These are phyloP conservation scores for Austroboletus novae-zelandiae DNA, from an alignment of 1,284 basidiomycete genomes.

Conservation along the genomic window DNA sequence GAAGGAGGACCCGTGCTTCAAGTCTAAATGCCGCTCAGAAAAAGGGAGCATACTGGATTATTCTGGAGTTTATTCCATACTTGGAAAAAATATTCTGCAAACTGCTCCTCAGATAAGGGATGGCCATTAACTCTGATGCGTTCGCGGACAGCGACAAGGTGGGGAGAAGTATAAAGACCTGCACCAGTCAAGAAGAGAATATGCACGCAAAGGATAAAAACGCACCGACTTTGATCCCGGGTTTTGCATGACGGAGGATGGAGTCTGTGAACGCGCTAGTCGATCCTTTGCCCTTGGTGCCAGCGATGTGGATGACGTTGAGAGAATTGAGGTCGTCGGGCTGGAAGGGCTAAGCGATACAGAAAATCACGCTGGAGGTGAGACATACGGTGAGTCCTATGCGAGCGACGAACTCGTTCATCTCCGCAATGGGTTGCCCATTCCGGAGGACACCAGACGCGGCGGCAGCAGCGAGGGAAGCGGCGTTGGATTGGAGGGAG, in stretches of 20 bases:
- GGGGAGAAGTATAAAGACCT: slow-evolving; percentile 97
- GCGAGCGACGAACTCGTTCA: slow-evolving; percentile 84
- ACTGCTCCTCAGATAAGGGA: slow-evolving; percentile 86
- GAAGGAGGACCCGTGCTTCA: neutral
- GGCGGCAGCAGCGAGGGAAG: slow-evolving; percentile 81
- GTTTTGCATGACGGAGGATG: slow-evolving; percentile 61
- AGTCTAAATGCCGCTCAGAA: neutral
- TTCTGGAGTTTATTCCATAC: slow-evolving; percentile 88
- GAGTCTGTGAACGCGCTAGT: slow-evolving; percentile 91
- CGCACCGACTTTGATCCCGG: slow-evolving; percentile 72
- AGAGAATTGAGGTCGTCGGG: slow-evolving; percentile 78
- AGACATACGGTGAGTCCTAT: slow-evolving; percentile 79
- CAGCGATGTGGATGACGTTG: slow-evolving; percentile 96
- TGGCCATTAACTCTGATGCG: slow-evolving; percentile 92
- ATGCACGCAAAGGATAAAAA: neutral
- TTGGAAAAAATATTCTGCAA: slow-evolving; percentile 93
- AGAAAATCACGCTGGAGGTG: slow-evolving; percentile 2
- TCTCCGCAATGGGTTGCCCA: slow-evolving; percentile 81
- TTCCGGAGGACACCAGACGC: slow-evolving; percentile 72
- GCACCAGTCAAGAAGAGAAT: slow-evolving; percentile 3
- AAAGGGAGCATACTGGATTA: slow-evolving; percentile 42
- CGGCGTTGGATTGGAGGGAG: slow-evolving; percentile 92
- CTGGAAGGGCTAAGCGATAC: slow-evolving; percentile 15
- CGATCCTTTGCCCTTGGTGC: slow-evolving; percentile 98
- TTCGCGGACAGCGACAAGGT: slow-evolving; percentile 94